Evolutionary conservation across 192 early-diverging fungal species (phyloP), one percentile per base, ranked within the genome.

Genomic region (Dispira parvispora): DNA sequence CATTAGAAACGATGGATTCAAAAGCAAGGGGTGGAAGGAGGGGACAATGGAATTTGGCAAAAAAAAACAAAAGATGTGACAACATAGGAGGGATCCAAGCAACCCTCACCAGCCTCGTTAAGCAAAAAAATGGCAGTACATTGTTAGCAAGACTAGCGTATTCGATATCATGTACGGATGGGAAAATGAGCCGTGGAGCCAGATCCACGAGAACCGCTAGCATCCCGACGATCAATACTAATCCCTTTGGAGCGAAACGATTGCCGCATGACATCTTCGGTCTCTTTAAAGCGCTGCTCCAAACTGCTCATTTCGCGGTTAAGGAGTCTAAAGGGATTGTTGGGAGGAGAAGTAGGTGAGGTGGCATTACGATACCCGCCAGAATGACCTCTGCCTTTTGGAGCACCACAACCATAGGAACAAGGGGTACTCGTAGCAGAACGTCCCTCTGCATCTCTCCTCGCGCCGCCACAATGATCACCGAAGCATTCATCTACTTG

Each of bases 271-370:
- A 18, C 26, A 18, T 60, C 38, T 16, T 60, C 57, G 8, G 57
- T 60, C 42, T 60, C 57, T 27, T 42, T 27, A 27, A 60, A 60
- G 16, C 57, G 57, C 42, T 60, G 26, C 42, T 60, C 57, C 11
- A 60, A 43, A 43, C 57, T 60, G 27, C 38, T 18, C 32, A 60
- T 60, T 21, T 60, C 57, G 1, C 57, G 57, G 57, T 43, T 60
- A 11, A 60, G 21, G 13, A 60, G 38, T 8, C 13, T 42, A 21
- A 60, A 60, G 38, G 57, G 57, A 13, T 60, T 60, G 13, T 60
- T 43, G 27, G 32, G 42, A 28, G 11, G 57, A 18, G 14, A 16
- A 16, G 4, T 60, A 3, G 9, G 14, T 2, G 25, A 14, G 14
- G 57, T 18, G 32, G 38, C 18, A 27, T 42, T 12, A 3, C 12